These are phyloP conservation scores for Scorias spongiosa DNA, from an alignment of 2,329 filamentous ascomycete species.

Conservation along the genomic window DNA sequence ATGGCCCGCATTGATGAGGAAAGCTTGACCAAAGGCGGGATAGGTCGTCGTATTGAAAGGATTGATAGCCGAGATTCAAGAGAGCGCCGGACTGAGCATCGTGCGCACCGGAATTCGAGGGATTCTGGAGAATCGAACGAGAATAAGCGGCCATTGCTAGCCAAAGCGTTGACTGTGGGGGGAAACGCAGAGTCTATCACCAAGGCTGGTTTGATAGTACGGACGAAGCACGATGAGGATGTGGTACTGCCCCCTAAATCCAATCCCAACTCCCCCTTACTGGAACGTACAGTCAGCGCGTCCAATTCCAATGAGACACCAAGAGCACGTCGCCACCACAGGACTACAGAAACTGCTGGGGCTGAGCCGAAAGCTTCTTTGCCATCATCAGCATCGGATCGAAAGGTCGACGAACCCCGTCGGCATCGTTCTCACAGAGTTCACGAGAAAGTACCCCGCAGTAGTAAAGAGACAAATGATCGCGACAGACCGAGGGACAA, in stretches of 20 bases:
- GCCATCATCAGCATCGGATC: not conserved
- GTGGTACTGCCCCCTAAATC: not conserved
- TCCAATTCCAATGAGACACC: not conserved
- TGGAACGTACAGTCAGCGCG: not conserved
- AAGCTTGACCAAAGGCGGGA: not conserved
- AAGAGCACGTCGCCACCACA: not conserved
- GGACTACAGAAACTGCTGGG: not conserved
- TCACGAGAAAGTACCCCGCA: not conserved
- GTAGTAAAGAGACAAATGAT: not conserved
- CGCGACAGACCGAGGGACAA: not conserved
- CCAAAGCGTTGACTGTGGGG: not conserved
- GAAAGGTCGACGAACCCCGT: not conserved
- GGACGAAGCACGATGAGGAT: not conserved
- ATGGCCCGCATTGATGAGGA: not conserved
- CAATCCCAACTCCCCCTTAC: not conserved
- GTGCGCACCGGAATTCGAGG: not conserved
- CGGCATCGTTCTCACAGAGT: not conserved
- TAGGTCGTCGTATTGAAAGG: not conserved
- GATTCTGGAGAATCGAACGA: not conserved
- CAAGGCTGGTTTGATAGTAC: not conserved
- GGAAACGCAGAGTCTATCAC: not conserved
- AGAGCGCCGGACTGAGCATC: not conserved
- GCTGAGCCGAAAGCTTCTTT: not conserved
- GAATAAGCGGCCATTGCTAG: not conserved
- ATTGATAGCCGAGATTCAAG: not conserved